These are phyloP conservation scores for Setomelanomma holmii DNA, from an alignment of 2,329 filamentous ascomycete genomes.

Conservation along the genomic window DNA sequence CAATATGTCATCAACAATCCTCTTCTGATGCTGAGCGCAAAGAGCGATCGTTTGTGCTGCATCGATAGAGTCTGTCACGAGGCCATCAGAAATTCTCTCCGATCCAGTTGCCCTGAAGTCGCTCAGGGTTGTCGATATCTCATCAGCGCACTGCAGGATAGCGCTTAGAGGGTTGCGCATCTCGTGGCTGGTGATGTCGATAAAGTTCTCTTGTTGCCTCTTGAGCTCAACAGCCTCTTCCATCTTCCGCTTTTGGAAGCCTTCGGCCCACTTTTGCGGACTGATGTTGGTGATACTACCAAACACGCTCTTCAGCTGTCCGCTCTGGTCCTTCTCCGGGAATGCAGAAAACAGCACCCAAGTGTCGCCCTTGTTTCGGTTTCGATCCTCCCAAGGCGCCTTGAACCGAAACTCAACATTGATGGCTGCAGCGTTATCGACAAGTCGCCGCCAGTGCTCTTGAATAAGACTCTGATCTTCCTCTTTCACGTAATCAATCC, in stretches of 20 bases:
- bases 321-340: constrained; percentile 71
- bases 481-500: constrained; percentile 75
- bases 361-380: constrained; percentile 66
- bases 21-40: constrained; percentile 80
- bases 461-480: constrained; percentile 69
- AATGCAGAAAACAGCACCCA: constrained; percentile 82
- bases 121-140: constrained; percentile 65
- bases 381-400: constrained; percentile 66
- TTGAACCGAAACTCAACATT: constrained; percentile 81
- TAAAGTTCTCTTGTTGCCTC: constrained; percentile 80
- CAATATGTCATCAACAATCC: constrained; percentile 58
- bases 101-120: constrained; percentile 56
- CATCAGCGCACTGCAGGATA: constrained; percentile 77
- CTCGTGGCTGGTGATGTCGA: constrained; percentile 79
- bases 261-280: constrained; percentile 83
- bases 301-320: constrained; percentile 75
- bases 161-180: constrained; percentile 80
- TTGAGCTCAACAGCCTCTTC: constrained; percentile 85
- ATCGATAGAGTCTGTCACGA: constrained; percentile 70
- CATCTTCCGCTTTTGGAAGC: constrained; percentile 77
- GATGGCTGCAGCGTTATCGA: constrained; percentile 67
- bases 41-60: constrained; percentile 79
- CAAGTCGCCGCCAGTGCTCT: constrained; percentile 67
- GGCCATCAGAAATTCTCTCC: constrained; percentile 54
- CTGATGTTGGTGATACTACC: constrained; percentile 86